phyloP scores from a whole-genome alignment of 179 eudicot genomes.

The Drosera spatulata region DNA sequence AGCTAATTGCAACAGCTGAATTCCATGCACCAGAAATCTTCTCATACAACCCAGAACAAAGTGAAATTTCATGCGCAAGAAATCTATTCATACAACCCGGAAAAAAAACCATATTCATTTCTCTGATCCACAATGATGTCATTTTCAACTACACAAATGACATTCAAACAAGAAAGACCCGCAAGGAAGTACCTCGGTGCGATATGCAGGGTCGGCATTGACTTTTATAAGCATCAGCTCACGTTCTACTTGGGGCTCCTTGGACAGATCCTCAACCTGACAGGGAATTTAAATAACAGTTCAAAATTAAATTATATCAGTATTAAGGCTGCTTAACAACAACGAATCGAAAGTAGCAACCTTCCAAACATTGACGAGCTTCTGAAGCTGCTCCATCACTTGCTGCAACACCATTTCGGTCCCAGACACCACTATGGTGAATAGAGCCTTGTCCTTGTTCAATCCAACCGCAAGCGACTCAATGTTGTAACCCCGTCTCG shows the following conservation, averaged over 20 bases:
- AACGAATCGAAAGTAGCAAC: conserved; percentile 13
- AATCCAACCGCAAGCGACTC: conserved; percentile 98
- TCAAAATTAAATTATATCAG: not conserved
- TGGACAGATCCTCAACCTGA: conserved; percentile 88
- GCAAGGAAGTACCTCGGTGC: conserved; percentile 47
- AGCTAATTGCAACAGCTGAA: too few relatives aligned
- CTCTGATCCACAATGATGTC: not conserved
- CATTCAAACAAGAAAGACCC: not conserved
- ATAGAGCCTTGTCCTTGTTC: conserved; percentile 90
- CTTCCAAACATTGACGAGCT: conserved; percentile 86
- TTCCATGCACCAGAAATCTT: too few relatives aligned
- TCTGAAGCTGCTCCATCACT: conserved; percentile 85
- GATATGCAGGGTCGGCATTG: conserved; percentile 39
- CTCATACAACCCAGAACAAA: too few relatives aligned
- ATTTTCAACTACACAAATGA: not conserved
- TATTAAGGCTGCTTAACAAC: not conserved
- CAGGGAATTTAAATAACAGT: not conserved
- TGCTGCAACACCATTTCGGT: conserved; percentile 69
- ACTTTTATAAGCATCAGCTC: conserved; percentile 90
- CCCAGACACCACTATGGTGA: conserved; percentile 88
- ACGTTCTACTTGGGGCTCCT: conserved; percentile 88
- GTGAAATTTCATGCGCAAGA: too few relatives aligned
- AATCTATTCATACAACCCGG: too few relatives aligned
- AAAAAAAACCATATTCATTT: too few relatives aligned
- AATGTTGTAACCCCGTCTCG: conserved; percentile 85